These are phyloP conservation scores for Eucalyptus regnans DNA, from an alignment of 345 rosid species.

Conservation along the genomic window DNA sequence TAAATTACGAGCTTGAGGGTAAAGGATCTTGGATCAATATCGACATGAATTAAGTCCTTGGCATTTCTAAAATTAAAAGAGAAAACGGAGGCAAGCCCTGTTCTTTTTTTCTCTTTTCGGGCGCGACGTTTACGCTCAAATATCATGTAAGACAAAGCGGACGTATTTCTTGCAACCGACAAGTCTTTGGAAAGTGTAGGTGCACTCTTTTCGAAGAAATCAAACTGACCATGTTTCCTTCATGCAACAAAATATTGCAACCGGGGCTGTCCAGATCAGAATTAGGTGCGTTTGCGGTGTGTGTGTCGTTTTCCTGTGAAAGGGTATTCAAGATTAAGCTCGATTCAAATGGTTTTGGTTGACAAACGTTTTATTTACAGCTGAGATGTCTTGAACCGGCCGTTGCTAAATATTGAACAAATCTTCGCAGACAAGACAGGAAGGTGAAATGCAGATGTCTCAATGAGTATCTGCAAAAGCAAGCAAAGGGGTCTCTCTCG, in stretches of 20 bases:
- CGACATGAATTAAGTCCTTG: background rate
- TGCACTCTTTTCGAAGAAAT: background rate
- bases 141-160: background rate
- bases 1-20: background rate
- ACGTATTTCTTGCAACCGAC: background rate
- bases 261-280: background rate
- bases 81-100: background rate
- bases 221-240: background rate
- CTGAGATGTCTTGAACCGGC: background rate
- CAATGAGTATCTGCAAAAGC: constrained; percentile 18
- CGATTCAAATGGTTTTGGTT: background rate
- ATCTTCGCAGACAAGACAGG: constrained; percentile 31
- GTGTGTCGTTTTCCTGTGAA: background rate
- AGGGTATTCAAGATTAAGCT: background rate
- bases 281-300: background rate
- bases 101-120: rapidly evolving
- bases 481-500: constrained; percentile 1
- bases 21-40: background rate
- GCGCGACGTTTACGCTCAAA: background rate
- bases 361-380: background rate
- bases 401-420: background rate
- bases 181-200: background rate
- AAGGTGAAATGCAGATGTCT: constrained; percentile 30
- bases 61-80: background rate
- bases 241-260: background rate